These are phyloP conservation scores for Raddia distichophylla DNA, from an alignment of 176 grass and related monocot species.

Conservation along the genomic window DNA sequence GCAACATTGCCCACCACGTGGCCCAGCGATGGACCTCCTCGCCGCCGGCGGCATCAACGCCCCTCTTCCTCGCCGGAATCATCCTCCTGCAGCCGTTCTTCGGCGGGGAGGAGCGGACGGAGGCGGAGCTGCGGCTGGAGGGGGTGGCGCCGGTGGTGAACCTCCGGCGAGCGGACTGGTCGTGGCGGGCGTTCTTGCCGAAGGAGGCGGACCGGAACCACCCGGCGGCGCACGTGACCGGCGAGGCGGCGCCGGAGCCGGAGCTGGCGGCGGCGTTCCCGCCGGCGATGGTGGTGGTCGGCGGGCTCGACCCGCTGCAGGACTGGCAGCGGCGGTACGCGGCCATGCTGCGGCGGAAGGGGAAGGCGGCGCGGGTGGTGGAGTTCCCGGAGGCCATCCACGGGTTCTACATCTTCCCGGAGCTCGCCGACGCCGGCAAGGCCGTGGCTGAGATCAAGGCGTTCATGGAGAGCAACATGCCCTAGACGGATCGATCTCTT, in stretches of 20 bases:
- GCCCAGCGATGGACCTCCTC: conserved; percentile 30
- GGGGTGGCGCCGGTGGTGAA: conserved; percentile 18
- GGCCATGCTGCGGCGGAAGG: background rate
- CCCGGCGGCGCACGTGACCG: conserved; percentile 18
- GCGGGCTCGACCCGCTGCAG: conserved; percentile 42
- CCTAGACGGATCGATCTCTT: background rate
- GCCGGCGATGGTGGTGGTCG: conserved; percentile 34
- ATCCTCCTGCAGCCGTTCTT: conserved; percentile 56
- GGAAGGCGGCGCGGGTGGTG: conserved; percentile 12
- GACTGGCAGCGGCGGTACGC: conserved; percentile 49
- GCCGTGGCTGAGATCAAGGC: background rate
- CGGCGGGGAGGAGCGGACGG: conserved; percentile 46
- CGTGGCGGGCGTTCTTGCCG: conserved; percentile 41
- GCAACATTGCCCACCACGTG: conserved; percentile 72
- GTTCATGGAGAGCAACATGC: background rate
- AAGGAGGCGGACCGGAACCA: conserved; percentile 37
- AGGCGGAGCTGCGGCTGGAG: conserved; percentile 19
- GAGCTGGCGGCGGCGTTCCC: conserved; percentile 40
- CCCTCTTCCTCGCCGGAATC: conserved; percentile 38
- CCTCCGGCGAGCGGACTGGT: conserved; percentile 10
- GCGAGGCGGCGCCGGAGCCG: background rate
- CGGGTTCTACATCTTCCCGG: conserved; percentile 31
- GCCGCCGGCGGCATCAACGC: background rate
- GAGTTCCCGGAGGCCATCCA: conserved; percentile 47
- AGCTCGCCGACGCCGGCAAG: conserved; percentile 27